Evolutionary conservation across 2,329 filamentous ascomycete genomes (phyloP), one percentile per base, ranked within the genome.

Genomic region (Neocucurbitaria cava): DNA sequence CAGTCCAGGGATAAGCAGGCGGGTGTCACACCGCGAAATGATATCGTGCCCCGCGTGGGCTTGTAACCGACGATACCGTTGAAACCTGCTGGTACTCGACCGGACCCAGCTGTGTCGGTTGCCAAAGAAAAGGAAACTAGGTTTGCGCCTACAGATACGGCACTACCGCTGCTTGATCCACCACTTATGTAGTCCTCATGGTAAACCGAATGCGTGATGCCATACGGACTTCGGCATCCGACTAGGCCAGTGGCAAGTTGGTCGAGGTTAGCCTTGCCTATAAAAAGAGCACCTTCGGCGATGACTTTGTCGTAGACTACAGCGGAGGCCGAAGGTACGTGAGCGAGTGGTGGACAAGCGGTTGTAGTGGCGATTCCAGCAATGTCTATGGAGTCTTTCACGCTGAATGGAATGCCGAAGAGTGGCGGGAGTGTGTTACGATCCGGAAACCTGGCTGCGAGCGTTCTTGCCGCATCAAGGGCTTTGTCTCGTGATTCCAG

Each of bases 261-360:
- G 64, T 88, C 86, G 49, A 88, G 78, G 57, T 87, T 87, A 0
- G 81, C 78, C 65, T 87, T 88, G 30, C 83, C 85, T 3, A 88
- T 75, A 43, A 87, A 82, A 5, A 87, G 75, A 1, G 82, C 85
- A 2, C 85, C 85, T 5, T 82, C 81, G 2, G 71, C 62, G 13
- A 79, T 77, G 10, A 87, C 68, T 4, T 79, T 82, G 1, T 74
- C 68, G 6, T 87, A 82, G 0, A 83, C 77, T 0, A 80, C 76
- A 0, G 83, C 82, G 59, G 85, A 83, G 5, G 65, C 64, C 3
- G 68, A 65, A 13, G 79, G 83, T 38, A 75, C 75, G 61, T 83
- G 83, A 2, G 80, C 71, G 31, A 82, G 80, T n/a, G 72, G 70
- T 21, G 80, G 78, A 52, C 83, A 85, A 1, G 78, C 83, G 1